These are phyloP conservation scores for Suaeda aralocaspica DNA, from an alignment of 148 eudicot species.

Conservation along the genomic window DNA sequence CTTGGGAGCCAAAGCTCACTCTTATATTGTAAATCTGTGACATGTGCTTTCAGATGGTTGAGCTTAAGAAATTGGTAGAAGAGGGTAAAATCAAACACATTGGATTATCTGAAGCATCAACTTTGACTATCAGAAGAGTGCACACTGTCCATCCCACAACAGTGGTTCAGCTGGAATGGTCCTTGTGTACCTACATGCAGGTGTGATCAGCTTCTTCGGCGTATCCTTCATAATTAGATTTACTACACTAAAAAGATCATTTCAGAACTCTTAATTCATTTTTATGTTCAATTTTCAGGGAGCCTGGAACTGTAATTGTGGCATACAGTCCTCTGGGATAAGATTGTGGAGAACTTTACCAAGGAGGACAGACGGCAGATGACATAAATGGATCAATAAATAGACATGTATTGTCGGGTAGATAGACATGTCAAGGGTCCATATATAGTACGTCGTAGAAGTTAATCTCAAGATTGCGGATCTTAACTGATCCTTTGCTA, in stretches of 20 bases:
- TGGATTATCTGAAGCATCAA: slow-evolving; percentile 18
- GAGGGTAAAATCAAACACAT: slow-evolving; percentile 24
- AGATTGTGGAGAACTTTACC: slow-evolving; percentile 3
- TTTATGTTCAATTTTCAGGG: background rate
- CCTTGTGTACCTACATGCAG: slow-evolving; percentile 25
- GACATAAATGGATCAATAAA: no score
- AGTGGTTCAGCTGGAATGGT: slow-evolving; percentile 21
- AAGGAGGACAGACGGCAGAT: slow-evolving; percentile 3
- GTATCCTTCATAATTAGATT: background rate
- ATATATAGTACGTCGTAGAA: no score
- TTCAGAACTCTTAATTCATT: background rate
- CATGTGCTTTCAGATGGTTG: slow-evolving; percentile 8
- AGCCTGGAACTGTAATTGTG: slow-evolving; percentile 27
- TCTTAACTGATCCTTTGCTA: background rate
- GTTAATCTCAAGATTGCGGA: background rate
- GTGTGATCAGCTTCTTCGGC: background rate
- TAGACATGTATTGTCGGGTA: no score
- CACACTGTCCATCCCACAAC: slow-evolving; percentile 19
- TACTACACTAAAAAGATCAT: background rate
- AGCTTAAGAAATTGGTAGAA: slow-evolving; percentile 20
- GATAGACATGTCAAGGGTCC: no score
- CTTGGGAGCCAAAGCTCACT: no score
- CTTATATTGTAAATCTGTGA: slow-evolving; percentile 1
- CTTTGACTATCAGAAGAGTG: slow-evolving; percentile 20
- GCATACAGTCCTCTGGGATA: slow-evolving; percentile 26